Conservation (phyloP, 73 alveolate genomes). For the Halteria grandinella region DNA sequence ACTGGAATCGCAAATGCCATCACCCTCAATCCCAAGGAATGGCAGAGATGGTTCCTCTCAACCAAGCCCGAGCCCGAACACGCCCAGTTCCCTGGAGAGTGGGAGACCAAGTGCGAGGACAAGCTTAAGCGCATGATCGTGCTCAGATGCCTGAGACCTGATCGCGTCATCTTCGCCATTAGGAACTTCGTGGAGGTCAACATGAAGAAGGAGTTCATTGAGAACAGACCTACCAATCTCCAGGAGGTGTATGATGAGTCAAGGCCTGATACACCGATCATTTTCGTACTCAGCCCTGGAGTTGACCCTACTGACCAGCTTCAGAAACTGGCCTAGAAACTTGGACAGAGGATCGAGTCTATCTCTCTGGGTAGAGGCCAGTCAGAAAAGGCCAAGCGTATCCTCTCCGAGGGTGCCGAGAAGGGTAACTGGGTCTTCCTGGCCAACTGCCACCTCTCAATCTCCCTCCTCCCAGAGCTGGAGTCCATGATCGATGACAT, state of each 20-base stretch:
- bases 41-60: conserved; percentile 85
- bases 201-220: conserved; percentile 95
- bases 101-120: conserved; percentile 99
- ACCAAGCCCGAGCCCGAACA: conserved; percentile 86
- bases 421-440: conserved; percentile 97
- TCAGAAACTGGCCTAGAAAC: conserved; percentile 65
- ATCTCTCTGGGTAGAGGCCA: conserved; percentile 91
- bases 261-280: conserved; percentile 90
- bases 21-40: conserved; percentile 94
- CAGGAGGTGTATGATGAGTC: conserved; percentile 94
- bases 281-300: conserved; percentile 97
- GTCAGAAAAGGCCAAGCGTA: conserved; percentile 85
- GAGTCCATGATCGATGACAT: conserved; percentile 93
- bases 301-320: conserved; percentile 98
- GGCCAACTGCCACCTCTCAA: conserved; percentile 95
- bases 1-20: conserved; percentile 93
- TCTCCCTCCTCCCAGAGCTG: conserved; percentile 87
- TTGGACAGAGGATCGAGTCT: conserved; percentile 67
- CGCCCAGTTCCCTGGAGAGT: conserved; percentile 98
- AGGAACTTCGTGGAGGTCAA: conserved; percentile 88
- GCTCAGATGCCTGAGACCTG: conserved; percentile 98
- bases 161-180: conserved; percentile 97
- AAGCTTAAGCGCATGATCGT: conserved; percentile 93
- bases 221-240: conserved; percentile 92
- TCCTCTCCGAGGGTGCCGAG: conserved; percentile 85